phyloP scores from a whole-genome alignment of 2,329 filamentous ascomycete genomes.

The Emmonsia crescens region DNA sequence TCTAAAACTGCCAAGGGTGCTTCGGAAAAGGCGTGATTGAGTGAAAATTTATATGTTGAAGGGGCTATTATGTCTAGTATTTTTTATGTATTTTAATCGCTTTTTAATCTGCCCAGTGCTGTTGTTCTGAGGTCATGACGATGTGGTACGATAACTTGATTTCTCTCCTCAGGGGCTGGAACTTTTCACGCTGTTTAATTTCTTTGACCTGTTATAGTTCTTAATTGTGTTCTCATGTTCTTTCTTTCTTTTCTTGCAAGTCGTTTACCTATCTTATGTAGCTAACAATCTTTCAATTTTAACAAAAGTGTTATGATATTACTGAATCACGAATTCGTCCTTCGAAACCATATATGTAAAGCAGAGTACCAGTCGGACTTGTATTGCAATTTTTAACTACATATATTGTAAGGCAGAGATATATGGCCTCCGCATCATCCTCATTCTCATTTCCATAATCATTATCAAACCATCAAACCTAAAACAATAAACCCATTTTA shows the following conservation, averaged over 20 bases:
- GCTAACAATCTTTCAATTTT: neutral
- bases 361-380: too few relatives aligned
- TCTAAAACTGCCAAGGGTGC: conserved; percentile 12
- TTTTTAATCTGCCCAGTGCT: neutral
- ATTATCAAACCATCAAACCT: neutral
- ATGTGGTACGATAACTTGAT: neutral
- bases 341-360: neutral
- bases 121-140: neutral
- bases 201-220: neutral
- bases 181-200: neutral
- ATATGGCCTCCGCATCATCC: neutral
- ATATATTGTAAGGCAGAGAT: too few relatives aligned
- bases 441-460: neutral
- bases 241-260: neutral
- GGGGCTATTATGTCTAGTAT: neutral
- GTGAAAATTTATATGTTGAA: neutral
- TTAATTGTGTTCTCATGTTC: neutral
- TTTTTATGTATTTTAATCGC: neutral
- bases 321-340: neutral
- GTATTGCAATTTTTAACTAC: too few relatives aligned
- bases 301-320: neutral
- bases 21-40: neutral
- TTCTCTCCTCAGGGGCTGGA: neutral
- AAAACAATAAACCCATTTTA: neutral
- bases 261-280: neutral